phyloP scores from a whole-genome alignment of 116 monocot genomes.

The Thalassia testudinum region DNA sequence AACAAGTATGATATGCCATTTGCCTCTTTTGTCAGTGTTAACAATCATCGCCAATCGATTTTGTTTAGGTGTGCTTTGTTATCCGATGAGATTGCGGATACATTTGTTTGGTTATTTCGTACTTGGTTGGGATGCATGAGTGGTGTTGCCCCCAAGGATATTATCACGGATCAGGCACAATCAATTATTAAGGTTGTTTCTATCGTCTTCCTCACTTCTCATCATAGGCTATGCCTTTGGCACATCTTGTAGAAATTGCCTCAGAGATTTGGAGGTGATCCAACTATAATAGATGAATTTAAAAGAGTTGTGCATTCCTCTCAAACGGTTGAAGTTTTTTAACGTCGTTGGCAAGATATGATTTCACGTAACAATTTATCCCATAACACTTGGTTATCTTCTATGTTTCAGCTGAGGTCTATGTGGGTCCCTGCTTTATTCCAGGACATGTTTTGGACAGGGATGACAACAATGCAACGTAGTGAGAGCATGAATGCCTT shows the following conservation, averaged over 20 bases:
- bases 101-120: too few relatives aligned
- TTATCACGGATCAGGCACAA: background rate
- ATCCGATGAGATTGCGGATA: too few relatives aligned
- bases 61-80: too few relatives aligned
- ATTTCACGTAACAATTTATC: background rate
- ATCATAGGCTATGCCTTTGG: background rate
- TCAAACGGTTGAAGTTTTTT: background rate
- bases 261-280: background rate
- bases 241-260: background rate
- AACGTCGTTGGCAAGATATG: background rate
- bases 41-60: too few relatives aligned
- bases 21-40: too few relatives aligned
- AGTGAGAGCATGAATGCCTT: conserved; percentile 3
- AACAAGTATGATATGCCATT: too few relatives aligned
- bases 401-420: background rate
- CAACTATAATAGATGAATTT: background rate
- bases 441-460: conserved; percentile 11
- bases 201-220: background rate
- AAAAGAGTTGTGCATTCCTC: background rate
- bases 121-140: too few relatives aligned
- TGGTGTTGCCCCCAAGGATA: background rate
- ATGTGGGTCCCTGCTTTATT: background rate
- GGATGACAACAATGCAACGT: conserved; percentile 7
- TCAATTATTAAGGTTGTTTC: background rate
- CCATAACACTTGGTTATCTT: background rate